Conservation (phyloP, 2,329 filamentous ascomycete genomes). For the Hypoxylon sp. region DNA sequence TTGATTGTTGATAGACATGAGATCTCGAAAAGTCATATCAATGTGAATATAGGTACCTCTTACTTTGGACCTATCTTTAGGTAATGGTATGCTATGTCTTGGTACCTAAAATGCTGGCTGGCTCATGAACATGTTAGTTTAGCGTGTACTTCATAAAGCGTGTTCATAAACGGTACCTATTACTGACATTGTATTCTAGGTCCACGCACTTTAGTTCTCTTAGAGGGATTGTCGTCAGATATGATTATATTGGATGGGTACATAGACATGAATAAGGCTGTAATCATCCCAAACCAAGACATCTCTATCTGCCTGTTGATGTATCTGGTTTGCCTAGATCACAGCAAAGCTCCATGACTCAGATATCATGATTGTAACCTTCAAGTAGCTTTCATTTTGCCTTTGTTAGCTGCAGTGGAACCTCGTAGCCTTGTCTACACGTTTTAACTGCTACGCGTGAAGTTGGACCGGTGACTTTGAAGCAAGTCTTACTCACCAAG, state of each 20-base stretch:
- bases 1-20: background rate
- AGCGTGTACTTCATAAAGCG: background rate
- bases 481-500: constrained; percentile 3
- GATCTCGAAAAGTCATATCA: background rate
- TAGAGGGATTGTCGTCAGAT: background rate
- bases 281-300: background rate
- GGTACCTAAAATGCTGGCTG: background rate
- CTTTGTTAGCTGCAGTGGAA: constrained; percentile 4
- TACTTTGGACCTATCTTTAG: background rate
- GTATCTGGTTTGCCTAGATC: background rate
- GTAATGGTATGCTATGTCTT: background rate
- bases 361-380: background rate
- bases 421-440: background rate
- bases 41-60: background rate
- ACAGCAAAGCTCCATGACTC: background rate
- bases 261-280: background rate
- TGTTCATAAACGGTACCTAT: background rate
- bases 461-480: background rate
- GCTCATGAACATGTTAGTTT: background rate
- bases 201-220: background rate
- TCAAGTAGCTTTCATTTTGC: background rate
- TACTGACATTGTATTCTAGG: background rate
- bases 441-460: background rate
- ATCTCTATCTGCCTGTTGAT: background rate
- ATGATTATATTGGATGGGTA: background rate